These are phyloP conservation scores for Tricholoma sp. DNA, from an alignment of 768 basidiomycete species.

Conservation along the genomic window DNA sequence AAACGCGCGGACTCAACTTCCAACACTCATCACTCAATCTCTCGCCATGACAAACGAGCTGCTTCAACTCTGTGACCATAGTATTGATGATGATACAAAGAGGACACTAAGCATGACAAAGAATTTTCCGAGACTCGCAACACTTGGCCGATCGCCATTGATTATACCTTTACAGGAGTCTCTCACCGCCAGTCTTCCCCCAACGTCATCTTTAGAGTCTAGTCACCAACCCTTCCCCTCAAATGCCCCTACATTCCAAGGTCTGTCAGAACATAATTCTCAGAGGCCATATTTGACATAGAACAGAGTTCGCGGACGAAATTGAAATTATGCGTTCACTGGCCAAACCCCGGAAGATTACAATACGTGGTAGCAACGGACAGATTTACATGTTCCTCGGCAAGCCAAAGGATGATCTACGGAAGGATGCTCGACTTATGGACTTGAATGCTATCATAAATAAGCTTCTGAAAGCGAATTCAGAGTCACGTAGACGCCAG, in stretches of 20 bases:
- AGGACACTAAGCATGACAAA: slow-evolving; percentile 44
- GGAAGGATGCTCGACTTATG: slow-evolving; percentile 97
- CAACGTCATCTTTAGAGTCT: slow-evolving; percentile 55
- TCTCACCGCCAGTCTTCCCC: slow-evolving; percentile 83
- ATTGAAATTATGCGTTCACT: slow-evolving; percentile 90
- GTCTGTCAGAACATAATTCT: slow-evolving; percentile 33
- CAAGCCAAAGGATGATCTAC: slow-evolving; percentile 95
- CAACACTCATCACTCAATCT: slow-evolving; percentile 48
- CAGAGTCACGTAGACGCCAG: slow-evolving; percentile 86
- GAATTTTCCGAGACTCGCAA: slow-evolving; percentile 50
- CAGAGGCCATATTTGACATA: not conserved
- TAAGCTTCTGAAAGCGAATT: slow-evolving; percentile 89
- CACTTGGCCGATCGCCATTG: slow-evolving; percentile 56
- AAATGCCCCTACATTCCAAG: slow-evolving; percentile 68
- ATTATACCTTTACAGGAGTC: slow-evolving; percentile 94
- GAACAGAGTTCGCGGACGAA: slow-evolving; percentile 71
- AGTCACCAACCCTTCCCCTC: slow-evolving; percentile 78
- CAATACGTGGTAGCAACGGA: slow-evolving; percentile 78
- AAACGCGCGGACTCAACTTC: slow-evolving; percentile 36
- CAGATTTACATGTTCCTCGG: slow-evolving; percentile 86
- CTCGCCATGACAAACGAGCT: slow-evolving; percentile 65
- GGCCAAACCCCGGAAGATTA: slow-evolving; percentile 87
- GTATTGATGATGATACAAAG: slow-evolving; percentile 33
- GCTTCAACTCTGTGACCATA: slow-evolving; percentile 58
- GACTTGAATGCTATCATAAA: slow-evolving; percentile 98